Base-by-base conservation (phyloP, 805 yeast genomes). In the Wickerhamiella sergipiensis region DNA sequence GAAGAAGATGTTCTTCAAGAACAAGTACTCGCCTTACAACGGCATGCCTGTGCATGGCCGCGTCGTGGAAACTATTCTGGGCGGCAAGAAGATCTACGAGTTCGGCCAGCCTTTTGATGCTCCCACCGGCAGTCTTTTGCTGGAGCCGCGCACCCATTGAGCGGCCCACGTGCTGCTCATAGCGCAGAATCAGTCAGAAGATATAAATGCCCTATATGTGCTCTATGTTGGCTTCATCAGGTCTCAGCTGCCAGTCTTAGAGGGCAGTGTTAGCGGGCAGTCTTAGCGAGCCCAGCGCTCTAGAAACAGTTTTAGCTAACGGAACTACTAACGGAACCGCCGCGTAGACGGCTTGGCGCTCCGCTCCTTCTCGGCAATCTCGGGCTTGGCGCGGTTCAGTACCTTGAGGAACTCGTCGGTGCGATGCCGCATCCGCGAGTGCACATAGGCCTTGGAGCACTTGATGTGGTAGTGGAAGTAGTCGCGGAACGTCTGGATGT, bases 381-480 rank as follows among this genome's bases (percentile, higher is more conserved):
- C 99, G 24, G 96, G 90, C 69, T 89, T 88, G 29, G 98, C 98
- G 64, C 99, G 78, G 72, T 92, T 92, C 70, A 92, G 79, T 31
- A 92, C 90, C 74, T 92, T 92, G 64, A 89, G 78, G 72, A 89
- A 92, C 61, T 94, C 92, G 59, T 84, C 81, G 22, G 92, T 97
- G 62, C 98, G 79, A 69, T 75, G 86, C 68, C 99, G 80, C 99
- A 92, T 92, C 74, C 99, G 82, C 48, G 95, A 87, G 69, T 92
- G 99, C 82, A 92, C 81, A 70, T 85, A 92, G 36, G 98, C 97
- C 74, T 92, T 92, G 54, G 96, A 88, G 68, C 97, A 90, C 71
- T 92, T 92, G 72, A 92, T 92, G 66, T 92, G 99, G 69, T 90
- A 92, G 68, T 92, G 99, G 83, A 92, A 92, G 71, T 90, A 92